phyloP scores from a whole-genome alignment of 2,329 filamentous ascomycete species.

The Whalleya microplaca region DNA sequence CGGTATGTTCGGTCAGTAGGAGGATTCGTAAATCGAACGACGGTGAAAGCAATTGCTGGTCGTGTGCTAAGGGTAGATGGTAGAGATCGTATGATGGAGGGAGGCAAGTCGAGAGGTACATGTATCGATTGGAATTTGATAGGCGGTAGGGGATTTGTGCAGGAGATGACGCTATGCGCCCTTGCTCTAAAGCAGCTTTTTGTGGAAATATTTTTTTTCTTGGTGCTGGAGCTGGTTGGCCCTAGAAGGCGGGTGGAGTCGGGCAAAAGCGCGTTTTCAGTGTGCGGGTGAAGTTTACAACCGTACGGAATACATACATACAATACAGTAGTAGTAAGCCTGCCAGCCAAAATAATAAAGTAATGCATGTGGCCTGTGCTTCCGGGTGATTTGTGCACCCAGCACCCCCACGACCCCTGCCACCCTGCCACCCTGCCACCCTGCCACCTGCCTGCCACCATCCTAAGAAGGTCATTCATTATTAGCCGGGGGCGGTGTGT shows the following conservation, averaged over 20 bases:
- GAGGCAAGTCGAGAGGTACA: slow-evolving; percentile 2
- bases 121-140: background rate
- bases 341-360: too few species aligned
- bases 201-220: slow-evolving; percentile 3
- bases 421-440: background rate
- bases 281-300: background rate
- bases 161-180: slow-evolving; percentile 28
- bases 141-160: slow-evolving; percentile 11
- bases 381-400: too few species aligned
- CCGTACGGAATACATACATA: too few species aligned
- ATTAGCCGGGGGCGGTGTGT: background rate
- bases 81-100: slow-evolving; percentile 3
- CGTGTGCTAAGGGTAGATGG: background rate
- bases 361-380: too few species aligned
- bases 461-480: background rate
- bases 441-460: background rate
- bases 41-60: background rate
- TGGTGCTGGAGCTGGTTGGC: slow-evolving; percentile 17
- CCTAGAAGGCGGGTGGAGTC: slow-evolving; percentile 19
- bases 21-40: background rate
- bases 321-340: too few species aligned
- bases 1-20: background rate
- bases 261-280: slow-evolving; percentile 20
- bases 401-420: too few species aligned
- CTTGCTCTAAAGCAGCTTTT: background rate